These are phyloP conservation scores for Endotrypanum monterogeii DNA, from an alignment of 208 protist species.

Conservation along the genomic window DNA sequence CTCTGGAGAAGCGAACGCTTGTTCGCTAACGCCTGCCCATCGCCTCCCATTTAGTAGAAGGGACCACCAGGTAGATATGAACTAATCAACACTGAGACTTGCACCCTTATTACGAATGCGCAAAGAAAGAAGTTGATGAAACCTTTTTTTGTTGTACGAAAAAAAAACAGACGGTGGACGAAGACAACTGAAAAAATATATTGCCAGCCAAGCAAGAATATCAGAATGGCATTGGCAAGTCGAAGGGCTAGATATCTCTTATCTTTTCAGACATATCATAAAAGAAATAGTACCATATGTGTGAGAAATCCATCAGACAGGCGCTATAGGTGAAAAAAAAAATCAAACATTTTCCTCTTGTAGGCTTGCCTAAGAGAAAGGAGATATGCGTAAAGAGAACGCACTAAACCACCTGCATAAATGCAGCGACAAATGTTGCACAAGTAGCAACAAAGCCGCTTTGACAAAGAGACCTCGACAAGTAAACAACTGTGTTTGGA, in stretches of 20 bases:
- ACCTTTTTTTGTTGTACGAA: constrained; percentile 1
- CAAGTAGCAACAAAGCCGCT: neutral
- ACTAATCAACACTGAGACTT: neutral
- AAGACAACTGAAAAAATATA: constrained; percentile 1
- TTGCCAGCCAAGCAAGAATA: neutral
- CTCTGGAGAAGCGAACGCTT: constrained; percentile 68
- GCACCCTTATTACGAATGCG: neutral
- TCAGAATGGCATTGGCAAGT: neutral
- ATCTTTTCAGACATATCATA: neutral
- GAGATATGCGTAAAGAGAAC: neutral
- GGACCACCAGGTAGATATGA: neutral
- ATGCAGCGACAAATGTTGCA: neutral
- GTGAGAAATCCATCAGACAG: neutral
- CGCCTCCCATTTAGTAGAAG: constrained; percentile 59
- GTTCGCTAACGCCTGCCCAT: constrained; percentile 82
- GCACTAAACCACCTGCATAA: neutral
- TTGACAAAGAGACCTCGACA: neutral
- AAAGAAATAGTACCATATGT: too few relatives aligned
- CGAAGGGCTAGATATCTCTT: neutral
- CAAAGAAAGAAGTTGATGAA: neutral
- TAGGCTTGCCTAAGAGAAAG: neutral
- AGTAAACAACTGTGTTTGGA: neutral
- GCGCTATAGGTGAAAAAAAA: neutral
- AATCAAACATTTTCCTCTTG: neutral
- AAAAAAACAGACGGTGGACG: constrained; percentile 8